Conservation (phyloP, 2,329 filamentous ascomycete genomes). For the Teratosphaeria nubilosa region DNA sequence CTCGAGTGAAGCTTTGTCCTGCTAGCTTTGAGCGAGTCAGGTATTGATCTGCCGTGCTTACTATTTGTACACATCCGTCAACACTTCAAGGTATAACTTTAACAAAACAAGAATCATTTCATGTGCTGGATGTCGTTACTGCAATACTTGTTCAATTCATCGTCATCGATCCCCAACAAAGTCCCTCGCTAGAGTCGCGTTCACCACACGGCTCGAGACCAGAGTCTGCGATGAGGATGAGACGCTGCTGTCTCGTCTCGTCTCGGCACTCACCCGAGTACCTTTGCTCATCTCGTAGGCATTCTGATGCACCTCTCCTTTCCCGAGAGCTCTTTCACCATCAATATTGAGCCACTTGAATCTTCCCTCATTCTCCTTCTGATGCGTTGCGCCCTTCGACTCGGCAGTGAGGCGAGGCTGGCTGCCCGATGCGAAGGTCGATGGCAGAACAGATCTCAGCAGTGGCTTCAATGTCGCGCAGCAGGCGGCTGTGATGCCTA, state of each 20-base stretch:
- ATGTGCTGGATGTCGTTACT: not conserved
- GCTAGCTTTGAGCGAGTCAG: not conserved
- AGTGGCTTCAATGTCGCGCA: too few species aligned
- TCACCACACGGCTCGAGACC: not conserved
- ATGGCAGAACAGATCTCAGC: not conserved
- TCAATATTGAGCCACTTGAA: not conserved
- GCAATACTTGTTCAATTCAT: not conserved
- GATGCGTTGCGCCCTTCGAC: not conserved
- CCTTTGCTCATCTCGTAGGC: not conserved
- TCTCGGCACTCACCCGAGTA: not conserved
- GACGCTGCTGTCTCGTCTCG: not conserved
- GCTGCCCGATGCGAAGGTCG: not conserved
- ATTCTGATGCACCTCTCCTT: not conserved
- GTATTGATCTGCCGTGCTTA: not conserved
- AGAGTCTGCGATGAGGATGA: not conserved
- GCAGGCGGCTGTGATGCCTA: too few species aligned
- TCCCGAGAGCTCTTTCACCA: not conserved
- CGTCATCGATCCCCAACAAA: not conserved
- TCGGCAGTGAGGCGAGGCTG: not conserved
- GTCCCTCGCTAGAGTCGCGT: not conserved
- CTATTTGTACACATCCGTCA: not conserved
- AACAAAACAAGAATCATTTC: not conserved
- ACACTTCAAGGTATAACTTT: not conserved
- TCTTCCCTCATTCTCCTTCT: not conserved
- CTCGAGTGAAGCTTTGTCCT: not conserved